Evolutionary conservation across 768 basidiomycete genomes (phyloP), one percentile per base, ranked within the genome.

Genomic region (Pulveroboletus sp.): DNA sequence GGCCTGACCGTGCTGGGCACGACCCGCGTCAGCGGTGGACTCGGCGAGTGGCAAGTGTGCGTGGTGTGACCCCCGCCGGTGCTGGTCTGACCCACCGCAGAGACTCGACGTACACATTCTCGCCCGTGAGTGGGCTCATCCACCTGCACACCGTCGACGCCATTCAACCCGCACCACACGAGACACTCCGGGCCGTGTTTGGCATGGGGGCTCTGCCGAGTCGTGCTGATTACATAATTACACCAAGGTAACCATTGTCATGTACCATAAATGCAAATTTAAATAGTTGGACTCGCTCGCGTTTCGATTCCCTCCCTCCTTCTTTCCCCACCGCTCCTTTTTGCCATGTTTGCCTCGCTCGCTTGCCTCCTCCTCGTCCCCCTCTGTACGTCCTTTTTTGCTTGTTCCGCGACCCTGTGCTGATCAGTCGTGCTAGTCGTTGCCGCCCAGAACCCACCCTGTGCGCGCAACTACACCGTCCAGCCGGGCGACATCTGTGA

Each of bases 151-250:
- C 71, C 40, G 72, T 92, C 41, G 79, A 90, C 60, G 84, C 83
- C n/a, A 90, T 91, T 40, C 77, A 82, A 38, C 89, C 89, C 0
- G 82, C 84, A 1, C 89, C 89, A 4, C 85, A 87, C 58, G n/a
- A n/a, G n/a, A n/a, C n/a, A n/a, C n/a, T n/a, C n/a, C 73, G 80
- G 41, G 77, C 82, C 0, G 84, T 84, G 3, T 88, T 84, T 58
- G 80, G 85, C 47, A n/a, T n/a, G n/a, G n/a, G n/a, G n/a, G 76
- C 82, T 2, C 69, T 89, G 2, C 70, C 76, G 16, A 56, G n/a
- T n/a, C 60, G 10, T 65, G 66, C n/a, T 31, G 13, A 33, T 33
- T 33, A 33, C 33, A n/a, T 33, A 33, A 33, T 33, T 29, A 11
- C 27, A 29, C 12, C 27, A 7, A 29, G 27, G 27, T 29, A 29